Percentiles rank a stretch among this genome's conserved stretches.
These are phyloP conservation scores for Arthrinium phaeospermum DNA, from an alignment of 2,329 filamentous ascomycete genomes.

Conservation along the genomic window DNA sequence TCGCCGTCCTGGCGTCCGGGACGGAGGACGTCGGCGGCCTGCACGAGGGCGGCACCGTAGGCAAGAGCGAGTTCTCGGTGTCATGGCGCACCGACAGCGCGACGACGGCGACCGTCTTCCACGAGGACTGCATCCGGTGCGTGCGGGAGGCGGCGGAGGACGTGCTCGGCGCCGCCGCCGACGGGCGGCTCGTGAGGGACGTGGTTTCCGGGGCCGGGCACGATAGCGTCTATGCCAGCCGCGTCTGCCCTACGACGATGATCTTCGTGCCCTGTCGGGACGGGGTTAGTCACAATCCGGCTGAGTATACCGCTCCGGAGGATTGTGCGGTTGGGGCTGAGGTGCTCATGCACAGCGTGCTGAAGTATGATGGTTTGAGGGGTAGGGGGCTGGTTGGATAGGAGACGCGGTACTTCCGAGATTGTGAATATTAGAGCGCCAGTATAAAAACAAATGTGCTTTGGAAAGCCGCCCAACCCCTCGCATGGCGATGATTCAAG, in stretches of 20 bases:
- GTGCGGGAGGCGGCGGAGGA: conserved; percentile 65
- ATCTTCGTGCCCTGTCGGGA: conserved; percentile 70
- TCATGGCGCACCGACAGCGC: conserved; percentile 66
- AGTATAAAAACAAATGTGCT: no score
- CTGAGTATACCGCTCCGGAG: conserved; percentile 64
- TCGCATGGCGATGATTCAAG: no score
- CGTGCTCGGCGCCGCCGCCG: conserved; percentile 54
- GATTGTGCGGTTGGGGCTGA: conserved; percentile 62
- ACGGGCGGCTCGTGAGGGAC: conserved; percentile 37
- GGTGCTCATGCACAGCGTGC: conserved; percentile 50
- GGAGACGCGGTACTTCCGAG: not conserved
- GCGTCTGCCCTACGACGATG: conserved; percentile 67
- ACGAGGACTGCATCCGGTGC: conserved; percentile 69
- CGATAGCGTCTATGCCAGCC: conserved; percentile 64
- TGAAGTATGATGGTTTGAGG: conserved; percentile 43
- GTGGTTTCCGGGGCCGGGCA: conserved; percentile 51
- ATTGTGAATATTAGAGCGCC: not conserved
- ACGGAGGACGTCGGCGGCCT: conserved; percentile 54
- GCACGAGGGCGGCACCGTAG: conserved; percentile 38
- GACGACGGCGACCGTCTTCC: conserved; percentile 67
- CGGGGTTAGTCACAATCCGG: conserved; percentile 68
- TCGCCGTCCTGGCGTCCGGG: conserved; percentile 63
- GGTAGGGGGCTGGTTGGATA: no score
- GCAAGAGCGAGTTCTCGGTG: conserved; percentile 30
- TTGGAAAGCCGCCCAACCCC: no score